A percentile compares a stretch with the other conserved stretches of the same genome.
Conservation (phyloP, 1,284 basidiomycete species). For the Naganishia liquefaciens region DNA sequence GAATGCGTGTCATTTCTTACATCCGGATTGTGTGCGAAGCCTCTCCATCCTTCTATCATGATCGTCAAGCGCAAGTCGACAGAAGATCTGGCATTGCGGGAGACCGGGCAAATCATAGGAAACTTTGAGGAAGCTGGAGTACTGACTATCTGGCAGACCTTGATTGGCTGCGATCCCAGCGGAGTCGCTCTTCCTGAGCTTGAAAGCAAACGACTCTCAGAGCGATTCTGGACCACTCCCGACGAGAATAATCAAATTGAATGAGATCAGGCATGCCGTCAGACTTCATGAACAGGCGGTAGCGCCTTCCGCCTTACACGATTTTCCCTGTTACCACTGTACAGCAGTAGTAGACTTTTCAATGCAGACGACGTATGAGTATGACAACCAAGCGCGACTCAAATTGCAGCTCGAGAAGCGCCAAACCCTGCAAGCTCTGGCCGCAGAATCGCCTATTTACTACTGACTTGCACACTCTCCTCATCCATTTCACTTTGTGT, state of each 20-base stretch:
- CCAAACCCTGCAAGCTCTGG: too few species aligned
- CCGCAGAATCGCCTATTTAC: too few species aligned
- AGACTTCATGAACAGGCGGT: too few species aligned
- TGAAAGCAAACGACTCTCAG: background rate
- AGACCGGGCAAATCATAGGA: conserved; percentile 21
- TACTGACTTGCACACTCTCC: too few species aligned
- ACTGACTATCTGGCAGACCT: conserved; percentile 9
- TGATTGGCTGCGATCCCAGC: conserved; percentile 11
- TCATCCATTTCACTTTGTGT: too few species aligned
- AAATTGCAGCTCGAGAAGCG: too few species aligned
- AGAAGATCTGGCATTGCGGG: conserved; percentile 10
- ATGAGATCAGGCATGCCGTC: too few species aligned
- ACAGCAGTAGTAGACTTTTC: too few species aligned
- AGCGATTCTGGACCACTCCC: conserved; percentile 6
- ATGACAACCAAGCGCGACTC: too few species aligned
- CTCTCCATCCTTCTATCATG: conserved; percentile 11
- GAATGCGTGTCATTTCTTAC: conserved; percentile 13
- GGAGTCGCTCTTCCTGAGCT: background rate
- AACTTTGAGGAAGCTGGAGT: conserved; percentile 14
- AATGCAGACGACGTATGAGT: too few species aligned
- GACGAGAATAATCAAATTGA: background rate
- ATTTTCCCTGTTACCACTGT: too few species aligned
- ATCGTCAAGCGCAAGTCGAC: conserved; percentile 19
- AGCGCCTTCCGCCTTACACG: too few species aligned
- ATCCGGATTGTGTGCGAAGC: background rate